Base-by-base conservation (phyloP, 768 basidiomycete genomes). In the Boletus barrowsii region DNA sequence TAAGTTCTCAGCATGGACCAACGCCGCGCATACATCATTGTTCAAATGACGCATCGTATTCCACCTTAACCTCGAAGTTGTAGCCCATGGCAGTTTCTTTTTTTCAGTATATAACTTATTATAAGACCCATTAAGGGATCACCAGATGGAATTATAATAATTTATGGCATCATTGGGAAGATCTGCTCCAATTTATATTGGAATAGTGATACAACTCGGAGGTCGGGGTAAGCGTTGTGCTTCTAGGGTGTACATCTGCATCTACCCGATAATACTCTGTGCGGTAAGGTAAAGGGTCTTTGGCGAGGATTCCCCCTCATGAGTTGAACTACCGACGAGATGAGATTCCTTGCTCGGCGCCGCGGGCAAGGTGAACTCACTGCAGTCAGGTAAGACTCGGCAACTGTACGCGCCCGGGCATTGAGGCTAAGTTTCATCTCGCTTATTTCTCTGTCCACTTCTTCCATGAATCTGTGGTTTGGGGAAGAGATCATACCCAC, bases 341-440 rank as follows among this genome's bases (percentile, higher is more conserved):
- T 68, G 35, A 65, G 47, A 42, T 32, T 26, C 20, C 14, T 53
- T 29, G 2, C 15, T 40, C 5, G 26, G 45, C 2, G 9, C 39
- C 14, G 17, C 43, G 26, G 20, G 24, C 6, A 22, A 40, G 6
- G n/a, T 37, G 45, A 26, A 57, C 93, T 69, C 70, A 93, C 93
- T n/a, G 90, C 88, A 54, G 83, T 83, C 63, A 98, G 77, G 73
- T 98, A 98, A 13, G 93, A 93, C 73, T 98, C 97, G 37, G 97
- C 97, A 26, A 98, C 96, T 51, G 90, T 98, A 70, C 97, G 90
- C 1, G 96, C 94, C 51, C 97, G 83, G 18, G 94, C 93, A 66
- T 98, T 99, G 58, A 98, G 78, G 64, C 88, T 93, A 14, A 99
- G 84, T 70, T 98, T 98, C 92, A 98, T 98, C 73, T 98, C 97